Percentiles rank a stretch among this genome's conserved stretches.
Evolutionary conservation across 352 stramenopile species (phyloP).

Genomic region (Phytophthora litchii): DNA sequence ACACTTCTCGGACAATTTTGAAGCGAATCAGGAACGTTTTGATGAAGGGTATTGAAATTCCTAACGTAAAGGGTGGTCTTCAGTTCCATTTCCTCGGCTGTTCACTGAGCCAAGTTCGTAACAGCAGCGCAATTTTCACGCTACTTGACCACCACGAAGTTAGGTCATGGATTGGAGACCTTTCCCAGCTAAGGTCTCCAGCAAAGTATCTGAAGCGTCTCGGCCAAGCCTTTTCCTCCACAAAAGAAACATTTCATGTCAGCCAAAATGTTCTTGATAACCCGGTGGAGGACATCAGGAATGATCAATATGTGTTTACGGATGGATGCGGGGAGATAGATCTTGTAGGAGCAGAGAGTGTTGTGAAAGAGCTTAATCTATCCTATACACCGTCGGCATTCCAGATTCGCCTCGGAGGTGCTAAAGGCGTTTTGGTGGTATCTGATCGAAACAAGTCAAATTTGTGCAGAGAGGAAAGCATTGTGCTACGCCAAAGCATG

Average conservation of each 20-base stretch:
- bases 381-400: constrained; percentile 60
- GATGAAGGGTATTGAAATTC: constrained; percentile 45
- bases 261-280: constrained; percentile 50
- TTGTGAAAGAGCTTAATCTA: constrained; percentile 50
- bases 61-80: constrained; percentile 23
- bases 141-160: constrained; percentile 52
- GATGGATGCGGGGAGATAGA: constrained; percentile 79
- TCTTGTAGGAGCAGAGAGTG: constrained; percentile 32
- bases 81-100: constrained; percentile 72
- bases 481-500: constrained; percentile 71
- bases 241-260: constrained; percentile 54
- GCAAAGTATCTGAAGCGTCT: constrained; percentile 83
- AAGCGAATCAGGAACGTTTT: constrained; percentile 48
- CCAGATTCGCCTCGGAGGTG: constrained; percentile 74
- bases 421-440: constrained; percentile 78
- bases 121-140: constrained; percentile 77
- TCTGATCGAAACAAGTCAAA: constrained; percentile 40
- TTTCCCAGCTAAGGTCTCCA: constrained; percentile 53
- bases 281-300: constrained; percentile 50
- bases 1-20: constrained; percentile 43
- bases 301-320: constrained; percentile 60
- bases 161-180: constrained; percentile 66
- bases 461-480: constrained; percentile 21
- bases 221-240: constrained; percentile 77
- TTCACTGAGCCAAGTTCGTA: constrained; percentile 78